phyloP scores from a whole-genome alignment of 2,329 filamentous ascomycete species.

The Drechslerella coelobrocha region DNA sequence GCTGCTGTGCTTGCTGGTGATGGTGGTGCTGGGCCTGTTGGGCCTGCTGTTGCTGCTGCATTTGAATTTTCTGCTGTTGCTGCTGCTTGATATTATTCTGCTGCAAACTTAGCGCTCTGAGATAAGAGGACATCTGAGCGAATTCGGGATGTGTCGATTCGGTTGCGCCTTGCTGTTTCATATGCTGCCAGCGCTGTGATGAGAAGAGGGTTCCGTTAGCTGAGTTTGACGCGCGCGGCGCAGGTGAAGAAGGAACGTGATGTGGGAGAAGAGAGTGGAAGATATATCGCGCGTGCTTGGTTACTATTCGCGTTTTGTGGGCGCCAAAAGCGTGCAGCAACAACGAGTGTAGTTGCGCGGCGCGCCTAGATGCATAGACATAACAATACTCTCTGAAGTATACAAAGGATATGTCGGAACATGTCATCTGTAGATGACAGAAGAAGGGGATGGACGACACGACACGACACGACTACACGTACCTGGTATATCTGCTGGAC shows the following conservation, averaged over 20 bases:
- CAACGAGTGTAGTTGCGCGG: too few relatives aligned
- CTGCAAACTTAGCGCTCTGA: conserved; percentile 70
- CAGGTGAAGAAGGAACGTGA: neutral
- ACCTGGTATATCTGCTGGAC: conserved; percentile 39
- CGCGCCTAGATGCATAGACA: too few relatives aligned
- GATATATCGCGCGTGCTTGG: too few relatives aligned
- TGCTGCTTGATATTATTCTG: conserved; percentile 75
- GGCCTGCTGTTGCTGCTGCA: conserved; percentile 67
- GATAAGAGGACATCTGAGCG: conserved; percentile 53
- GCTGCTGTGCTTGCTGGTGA: conserved; percentile 61
- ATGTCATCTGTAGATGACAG: neutral
- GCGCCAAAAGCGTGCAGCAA: too few relatives aligned
- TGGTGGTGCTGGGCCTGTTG: conserved; percentile 61
- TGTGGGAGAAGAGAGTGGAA: neutral
- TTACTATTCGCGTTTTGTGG: too few relatives aligned
- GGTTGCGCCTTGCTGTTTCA: conserved; percentile 84
- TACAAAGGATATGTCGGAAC: neutral
- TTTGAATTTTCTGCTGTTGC: conserved; percentile 65
- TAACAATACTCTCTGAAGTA: too few relatives aligned
- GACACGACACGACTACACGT: conserved; percentile 1
- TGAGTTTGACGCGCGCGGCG: too few relatives aligned
- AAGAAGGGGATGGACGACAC: neutral
- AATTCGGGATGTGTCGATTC: conserved; percentile 82
- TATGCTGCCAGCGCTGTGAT: conserved; percentile 81
- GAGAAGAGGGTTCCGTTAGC: neutral